A percentile compares a stretch with the other conserved stretches of the same genome.
phyloP scores from a whole-genome alignment of 495 filamentous ascomycete species.

The Hyaloscypha finlandica region DNA sequence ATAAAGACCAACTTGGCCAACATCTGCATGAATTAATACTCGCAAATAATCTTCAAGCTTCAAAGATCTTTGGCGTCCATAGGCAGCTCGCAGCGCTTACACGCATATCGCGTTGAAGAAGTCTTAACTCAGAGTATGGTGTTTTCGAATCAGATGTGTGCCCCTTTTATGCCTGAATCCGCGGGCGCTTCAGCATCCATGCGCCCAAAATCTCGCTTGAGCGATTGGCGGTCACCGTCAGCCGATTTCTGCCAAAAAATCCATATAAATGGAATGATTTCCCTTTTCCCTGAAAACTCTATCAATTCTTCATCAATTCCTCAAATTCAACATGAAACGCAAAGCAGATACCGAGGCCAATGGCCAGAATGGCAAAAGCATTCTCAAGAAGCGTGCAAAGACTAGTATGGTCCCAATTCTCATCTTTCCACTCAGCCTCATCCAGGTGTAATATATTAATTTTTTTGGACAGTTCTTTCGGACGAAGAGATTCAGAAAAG shows the following conservation, averaged over 20 bases:
- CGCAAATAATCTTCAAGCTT: not conserved
- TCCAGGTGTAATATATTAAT: not conserved
- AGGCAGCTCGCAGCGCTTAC: conserved; percentile 25
- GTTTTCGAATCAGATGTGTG: conserved; percentile 20
- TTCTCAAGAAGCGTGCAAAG: conserved; percentile 33
- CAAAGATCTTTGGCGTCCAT: not conserved
- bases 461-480: conserved; percentile 25
- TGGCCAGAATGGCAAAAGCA: conserved; percentile 26
- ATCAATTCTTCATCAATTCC: not conserved
- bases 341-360: conserved; percentile 30
- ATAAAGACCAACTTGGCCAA: not conserved
- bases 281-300: not conserved
- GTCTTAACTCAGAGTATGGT: conserved; percentile 13
- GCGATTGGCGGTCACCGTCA: conserved; percentile 13
- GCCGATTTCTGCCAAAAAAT: conserved; percentile 22
- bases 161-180: conserved; percentile 25
- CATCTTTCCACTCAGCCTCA: not conserved
- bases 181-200: conserved; percentile 26
- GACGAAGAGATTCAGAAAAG: conserved; percentile 33
- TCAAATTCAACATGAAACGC: conserved; percentile 30
- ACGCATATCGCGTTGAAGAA: conserved; percentile 25
- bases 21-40: not conserved
- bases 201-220: conserved; percentile 7
- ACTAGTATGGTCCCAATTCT: conserved; percentile 24
- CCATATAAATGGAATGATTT: conserved; percentile 25